These are phyloP conservation scores for Fusarium bulbicola DNA, from an alignment of 2,329 filamentous ascomycete species.

Conservation along the genomic window DNA sequence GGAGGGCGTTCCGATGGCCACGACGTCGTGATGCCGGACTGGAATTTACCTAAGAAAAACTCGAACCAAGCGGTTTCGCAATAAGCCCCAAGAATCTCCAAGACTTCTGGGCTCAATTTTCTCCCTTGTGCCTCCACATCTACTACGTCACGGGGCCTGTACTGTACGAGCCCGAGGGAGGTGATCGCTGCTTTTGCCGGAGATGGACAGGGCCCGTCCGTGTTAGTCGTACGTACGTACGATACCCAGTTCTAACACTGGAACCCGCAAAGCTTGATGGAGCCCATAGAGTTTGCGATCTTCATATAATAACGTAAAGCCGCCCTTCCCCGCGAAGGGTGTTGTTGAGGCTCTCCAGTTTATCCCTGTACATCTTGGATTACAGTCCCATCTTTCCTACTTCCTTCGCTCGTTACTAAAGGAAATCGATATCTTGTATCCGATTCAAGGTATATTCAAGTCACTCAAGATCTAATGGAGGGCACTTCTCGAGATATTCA, in stretches of 20 bases:
- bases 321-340: slow-evolving; percentile 23
- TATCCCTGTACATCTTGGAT: slow-evolving; percentile 15
- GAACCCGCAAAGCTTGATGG: slow-evolving; percentile 10
- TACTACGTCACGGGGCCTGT: slow-evolving; percentile 34
- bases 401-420: slow-evolving; percentile 23
- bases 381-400: slow-evolving; percentile 21
- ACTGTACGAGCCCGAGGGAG: slow-evolving; percentile 20
- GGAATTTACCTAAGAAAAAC: slow-evolving; percentile 35
- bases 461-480: slow-evolving; percentile 29
- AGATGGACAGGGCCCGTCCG: slow-evolving; percentile 20
- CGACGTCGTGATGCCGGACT: slow-evolving; percentile 19
- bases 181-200: slow-evolving; percentile 34
- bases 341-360: slow-evolving; percentile 11
- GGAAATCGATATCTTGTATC: neutral
- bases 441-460: neutral
- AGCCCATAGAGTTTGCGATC: neutral
- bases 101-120: slow-evolving; percentile 16
- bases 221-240: slow-evolving; percentile 20
- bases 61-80: slow-evolving; percentile 29
- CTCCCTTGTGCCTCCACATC: slow-evolving; percentile 33
- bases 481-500: slow-evolving; percentile 27
- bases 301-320: slow-evolving; percentile 31
- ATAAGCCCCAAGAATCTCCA: slow-evolving; percentile 15
- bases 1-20: slow-evolving; percentile 26
- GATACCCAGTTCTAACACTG: neutral